Evolutionary conservation across 2,329 filamentous ascomycete species (phyloP).

Genomic region (Aspergillus quadricinctus): DNA sequence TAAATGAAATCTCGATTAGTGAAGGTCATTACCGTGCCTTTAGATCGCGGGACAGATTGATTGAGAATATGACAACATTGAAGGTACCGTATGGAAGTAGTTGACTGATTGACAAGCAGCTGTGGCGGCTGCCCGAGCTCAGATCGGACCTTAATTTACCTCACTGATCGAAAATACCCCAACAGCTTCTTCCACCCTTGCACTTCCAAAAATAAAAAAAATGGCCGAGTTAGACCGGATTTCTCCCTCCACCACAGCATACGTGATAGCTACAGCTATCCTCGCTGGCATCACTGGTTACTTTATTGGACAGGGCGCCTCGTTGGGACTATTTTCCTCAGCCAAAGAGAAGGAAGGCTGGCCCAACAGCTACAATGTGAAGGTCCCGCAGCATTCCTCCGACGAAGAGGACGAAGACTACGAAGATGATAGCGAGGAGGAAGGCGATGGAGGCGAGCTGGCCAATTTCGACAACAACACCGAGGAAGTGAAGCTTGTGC

Average conservation of each 20-base stretch:
- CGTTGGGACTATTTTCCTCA: constrained; percentile 66
- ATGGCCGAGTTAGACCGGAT: constrained; percentile 38
- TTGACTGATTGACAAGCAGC: background rate
- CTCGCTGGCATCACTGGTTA: constrained; percentile 73
- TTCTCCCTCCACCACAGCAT: constrained; percentile 52
- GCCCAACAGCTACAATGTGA: constrained; percentile 53
- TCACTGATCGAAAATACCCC: background rate
- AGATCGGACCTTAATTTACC: background rate
- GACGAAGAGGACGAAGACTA: constrained; percentile 46
- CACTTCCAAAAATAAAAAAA: constrained; percentile 9
- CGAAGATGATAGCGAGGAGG: constrained; percentile 65
- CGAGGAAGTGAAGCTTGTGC: constrained; percentile 90
- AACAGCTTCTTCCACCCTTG: background rate
- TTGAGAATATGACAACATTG: too few species aligned
- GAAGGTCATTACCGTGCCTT: background rate
- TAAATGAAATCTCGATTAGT: background rate
- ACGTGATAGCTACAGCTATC: constrained; percentile 69
- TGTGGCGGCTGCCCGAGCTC: background rate
- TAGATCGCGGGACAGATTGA: background rate
- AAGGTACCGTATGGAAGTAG: background rate
- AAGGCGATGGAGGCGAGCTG: constrained; percentile 51
- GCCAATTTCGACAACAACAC: constrained; percentile 48
- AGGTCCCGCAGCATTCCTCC: constrained; percentile 41
- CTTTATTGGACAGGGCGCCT: constrained; percentile 60
- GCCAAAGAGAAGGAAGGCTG: constrained; percentile 42